A percentile compares a stretch with the other conserved stretches of the same genome.
These are phyloP conservation scores for Annona squamosa DNA, from an alignment of 164 flowering plant species.

Conservation along the genomic window DNA sequence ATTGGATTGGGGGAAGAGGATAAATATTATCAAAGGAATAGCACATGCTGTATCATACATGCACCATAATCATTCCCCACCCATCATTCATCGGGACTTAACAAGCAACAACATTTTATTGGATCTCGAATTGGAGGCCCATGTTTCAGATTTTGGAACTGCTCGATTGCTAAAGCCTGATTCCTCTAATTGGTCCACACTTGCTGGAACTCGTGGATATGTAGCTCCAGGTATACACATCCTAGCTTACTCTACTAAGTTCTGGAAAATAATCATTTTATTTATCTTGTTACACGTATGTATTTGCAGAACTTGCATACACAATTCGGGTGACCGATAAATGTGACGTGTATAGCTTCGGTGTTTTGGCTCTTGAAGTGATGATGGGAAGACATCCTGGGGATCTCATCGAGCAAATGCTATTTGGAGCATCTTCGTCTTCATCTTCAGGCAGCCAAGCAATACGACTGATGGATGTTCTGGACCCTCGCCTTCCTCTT, in stretches of 20 bases:
- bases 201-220: background rate
- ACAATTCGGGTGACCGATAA: constrained; percentile 5
- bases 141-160: background rate
- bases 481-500: constrained; percentile 8
- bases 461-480: background rate
- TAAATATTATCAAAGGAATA: constrained; percentile 45
- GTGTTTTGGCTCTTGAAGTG: background rate
- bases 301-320: constrained; percentile 4
- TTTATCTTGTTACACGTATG: background rate
- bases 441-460: background rate
- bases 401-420: background rate
- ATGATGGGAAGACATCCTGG: constrained; percentile 8
- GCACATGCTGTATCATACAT: constrained; percentile 60
- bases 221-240: background rate
- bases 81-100: background rate
- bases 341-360: constrained; percentile 7
- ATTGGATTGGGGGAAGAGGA: constrained; percentile 40
- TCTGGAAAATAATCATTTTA: background rate
- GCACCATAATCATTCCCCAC: constrained; percentile 14
- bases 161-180: background rate
- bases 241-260: background rate
- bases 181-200: background rate
- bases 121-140: background rate
- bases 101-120: background rate
- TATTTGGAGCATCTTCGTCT: background rate